Evolutionary conservation across 2,329 filamentous ascomycete species (phyloP).

Genomic region (Epichloe uncinata): DNA sequence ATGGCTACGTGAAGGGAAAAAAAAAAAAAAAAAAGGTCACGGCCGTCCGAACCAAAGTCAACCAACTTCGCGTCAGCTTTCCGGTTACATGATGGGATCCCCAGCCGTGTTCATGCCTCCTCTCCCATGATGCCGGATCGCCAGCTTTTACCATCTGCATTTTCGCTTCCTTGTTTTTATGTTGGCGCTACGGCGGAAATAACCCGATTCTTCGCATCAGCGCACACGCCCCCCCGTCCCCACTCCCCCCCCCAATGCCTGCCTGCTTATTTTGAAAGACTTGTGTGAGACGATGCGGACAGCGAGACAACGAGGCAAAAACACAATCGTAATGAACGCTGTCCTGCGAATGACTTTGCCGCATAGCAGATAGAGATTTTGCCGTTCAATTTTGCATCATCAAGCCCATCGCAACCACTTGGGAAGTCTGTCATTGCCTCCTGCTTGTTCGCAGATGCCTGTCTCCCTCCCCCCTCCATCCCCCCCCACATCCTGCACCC

Average conservation of each 20-base stretch:
- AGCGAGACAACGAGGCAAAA: no score
- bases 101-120: background rate
- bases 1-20: background rate
- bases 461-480: background rate
- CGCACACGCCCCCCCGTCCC: slow-evolving; percentile 12
- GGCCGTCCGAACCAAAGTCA: background rate
- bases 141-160: slow-evolving; percentile 1
- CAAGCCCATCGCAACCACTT: no score
- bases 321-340: no score
- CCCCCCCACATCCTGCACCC: background rate
- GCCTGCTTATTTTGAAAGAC: background rate
- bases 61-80: slow-evolving; percentile 1
- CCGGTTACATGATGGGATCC: background rate
- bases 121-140: slow-evolving; percentile 5
- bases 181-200: slow-evolving; percentile 20
- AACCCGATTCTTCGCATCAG: slow-evolving; percentile 18
- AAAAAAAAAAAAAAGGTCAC: background rate
- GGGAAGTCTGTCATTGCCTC: background rate
- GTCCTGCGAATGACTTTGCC: no score
- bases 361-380: no score
- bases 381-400: no score
- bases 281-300: background rate
- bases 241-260: background rate
- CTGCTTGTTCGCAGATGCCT: slow-evolving; percentile 1
- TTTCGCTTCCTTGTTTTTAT: background rate